Evolutionary conservation across 805 yeast species (phyloP), one percentile per base, ranked within the genome.

Genomic region (Ogataea sp.): DNA sequence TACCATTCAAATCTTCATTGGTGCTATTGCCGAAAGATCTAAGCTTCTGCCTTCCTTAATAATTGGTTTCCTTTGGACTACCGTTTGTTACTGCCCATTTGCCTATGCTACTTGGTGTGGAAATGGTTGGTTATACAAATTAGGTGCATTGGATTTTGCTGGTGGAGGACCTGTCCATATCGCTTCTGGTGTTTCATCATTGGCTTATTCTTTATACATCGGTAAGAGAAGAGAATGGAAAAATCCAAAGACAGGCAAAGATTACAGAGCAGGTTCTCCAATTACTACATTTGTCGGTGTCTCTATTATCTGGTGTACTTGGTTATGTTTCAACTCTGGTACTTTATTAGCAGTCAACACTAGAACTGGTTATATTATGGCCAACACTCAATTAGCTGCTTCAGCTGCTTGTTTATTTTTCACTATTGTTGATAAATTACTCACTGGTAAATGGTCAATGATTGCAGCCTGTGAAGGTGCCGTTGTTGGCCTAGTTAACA

Each of bases 151-250:
- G 39, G 74, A 69, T 47, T 69, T 68, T 50, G 72, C 73, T 7
- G 74, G 73, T 31, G 74, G 74, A 28, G 72, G 72, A 23, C 73
- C 73, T 1, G 74, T 69, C 25, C 74, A 69, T 50, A 61, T 68
- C 39, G 62, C 71, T 6, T 58, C 68, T 6, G 73, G 73, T 32
- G 56, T 60, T 23, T 64, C 71, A 2, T 62, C 72, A 3, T 48
- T 67, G 24, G 58, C 67, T n/a, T 68, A 63, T 45, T 65, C 71
- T 6, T 53, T 58, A 44, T 68, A 53, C 41, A 43, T 68, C 36
- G 74, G 74, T n/a, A 65, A 65, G 39, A 52, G 74, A 41, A 53
- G 53, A 56, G 20, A 53, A 56, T 38, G 63, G 66, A 14, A 52
- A 42, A 23, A 41, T 50, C 23, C 47, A 46, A 48, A 46, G 20